Base-by-base conservation (phyloP, 257 asterid genomes). In the Forsythia suspensa region DNA sequence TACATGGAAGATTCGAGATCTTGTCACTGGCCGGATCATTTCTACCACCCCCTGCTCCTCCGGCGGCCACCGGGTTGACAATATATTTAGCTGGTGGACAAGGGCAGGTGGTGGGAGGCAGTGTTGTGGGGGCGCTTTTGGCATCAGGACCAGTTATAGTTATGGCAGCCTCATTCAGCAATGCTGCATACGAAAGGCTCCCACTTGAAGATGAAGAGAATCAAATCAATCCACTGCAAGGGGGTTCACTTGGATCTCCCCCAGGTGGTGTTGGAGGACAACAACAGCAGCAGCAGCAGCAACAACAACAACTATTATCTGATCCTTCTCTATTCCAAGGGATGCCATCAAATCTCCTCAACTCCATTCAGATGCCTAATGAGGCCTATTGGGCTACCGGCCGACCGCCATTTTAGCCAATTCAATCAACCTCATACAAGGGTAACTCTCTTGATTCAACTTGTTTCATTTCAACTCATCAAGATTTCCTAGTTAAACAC, bases 81-180 rank as follows among this genome's bases (percentile, higher is more conserved):
- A 88, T 94, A 12, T 94, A 94, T 43, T 68, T 94, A 38, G 91
- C 98, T 1, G 98, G 97, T 29, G 97, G 97, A 8, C 98, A 94
- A 86, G 98, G 98, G 1, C 98, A 94, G 78, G 98, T 94, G 70
- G 94, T 94, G 6, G 98, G 98, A 1, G 98, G 98, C 7, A 84
- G 95, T 71, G 97, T 92, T 46, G 98, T 89, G 6, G 98, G 98
- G 61, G 91, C 88, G 79, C 92, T 94, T 63, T 66, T 92, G 36
- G 98, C 98, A 0, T 83, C 96, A 0, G 97, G 98, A 3, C 97
- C 98, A 0, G 97, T 94, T 5, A 89, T 94, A 2, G 80, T 94
- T 38, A 94, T 94, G 98, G 96, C 97, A 0, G 97, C 98, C 1
- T 94, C 98, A 0, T 94, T 94, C 61, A 92, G 97, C 77, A 94